These are phyloP conservation scores for Pseudonitzschia multiseries DNA, from an alignment of 108 stramenopile genomes.

Conservation along the genomic window DNA sequence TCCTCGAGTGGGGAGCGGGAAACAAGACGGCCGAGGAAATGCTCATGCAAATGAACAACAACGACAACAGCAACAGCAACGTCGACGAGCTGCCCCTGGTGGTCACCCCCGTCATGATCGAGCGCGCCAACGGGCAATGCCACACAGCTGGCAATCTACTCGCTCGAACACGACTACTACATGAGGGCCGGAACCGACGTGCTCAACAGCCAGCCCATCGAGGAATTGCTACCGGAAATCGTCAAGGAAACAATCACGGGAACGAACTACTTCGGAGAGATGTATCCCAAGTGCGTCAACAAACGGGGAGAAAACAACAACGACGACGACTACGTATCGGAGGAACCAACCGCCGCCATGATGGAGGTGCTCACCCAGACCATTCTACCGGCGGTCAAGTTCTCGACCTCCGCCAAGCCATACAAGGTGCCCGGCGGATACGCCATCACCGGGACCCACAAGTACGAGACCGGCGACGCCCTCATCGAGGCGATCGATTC, in stretches of 20 bases:
- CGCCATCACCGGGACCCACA: slow-evolving; percentile 65
- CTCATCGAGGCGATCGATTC: slow-evolving; percentile 71
- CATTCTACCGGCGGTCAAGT: slow-evolving; percentile 59
- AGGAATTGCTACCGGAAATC: slow-evolving; percentile 24
- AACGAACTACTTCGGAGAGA: not conserved
- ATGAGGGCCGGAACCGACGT: slow-evolving; percentile 29
- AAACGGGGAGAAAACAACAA: slow-evolving; percentile 47
- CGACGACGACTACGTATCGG: slow-evolving; percentile 11
- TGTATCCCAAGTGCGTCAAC: slow-evolving; percentile 71
- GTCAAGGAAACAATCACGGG: slow-evolving; percentile 1
- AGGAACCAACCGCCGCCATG: slow-evolving; percentile 49
- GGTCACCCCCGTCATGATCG: slow-evolving; percentile 28
- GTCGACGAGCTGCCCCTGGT: not conserved
- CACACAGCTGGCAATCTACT: slow-evolving; percentile 50
- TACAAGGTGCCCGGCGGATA: slow-evolving; percentile 58
- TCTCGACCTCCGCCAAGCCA: slow-evolving; percentile 49
- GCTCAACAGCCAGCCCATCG: slow-evolving; percentile 17
- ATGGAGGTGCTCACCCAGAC: slow-evolving; percentile 52
- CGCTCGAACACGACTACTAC: slow-evolving; percentile 64
- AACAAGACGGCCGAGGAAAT: not conserved
- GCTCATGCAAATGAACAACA: no score
- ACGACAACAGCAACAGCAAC: not conserved
- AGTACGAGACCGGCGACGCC: slow-evolving; percentile 52
- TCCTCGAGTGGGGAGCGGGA: not conserved
- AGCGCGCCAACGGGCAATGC: slow-evolving; percentile 49